Evolutionary conservation across 192 early-diverging fungal genomes (phyloP).

Genomic region (Coemansia sp.): DNA sequence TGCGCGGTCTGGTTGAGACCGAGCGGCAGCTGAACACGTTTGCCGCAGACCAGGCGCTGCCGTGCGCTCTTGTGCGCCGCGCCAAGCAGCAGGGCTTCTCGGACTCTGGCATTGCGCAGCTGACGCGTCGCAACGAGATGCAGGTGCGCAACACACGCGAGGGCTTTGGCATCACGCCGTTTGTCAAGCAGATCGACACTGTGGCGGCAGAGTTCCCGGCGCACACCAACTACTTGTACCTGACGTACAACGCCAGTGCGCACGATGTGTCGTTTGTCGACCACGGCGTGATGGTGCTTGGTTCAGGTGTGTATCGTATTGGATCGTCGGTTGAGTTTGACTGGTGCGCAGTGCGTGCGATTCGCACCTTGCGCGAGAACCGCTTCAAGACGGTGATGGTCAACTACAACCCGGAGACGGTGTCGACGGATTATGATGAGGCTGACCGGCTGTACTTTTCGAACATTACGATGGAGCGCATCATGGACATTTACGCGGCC

Average conservation of each 20-base stretch:
- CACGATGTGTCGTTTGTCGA: slow-evolving; percentile 93
- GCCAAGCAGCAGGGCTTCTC: slow-evolving; percentile 98
- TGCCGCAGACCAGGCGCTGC: slow-evolving; percentile 54
- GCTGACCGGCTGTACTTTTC: slow-evolving; percentile 98
- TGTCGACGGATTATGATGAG: slow-evolving; percentile 98
- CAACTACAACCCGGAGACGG: slow-evolving; percentile 99
- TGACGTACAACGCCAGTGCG: slow-evolving; percentile 93
- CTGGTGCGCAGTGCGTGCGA: slow-evolving; percentile 81
- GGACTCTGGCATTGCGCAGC: slow-evolving; percentile 61
- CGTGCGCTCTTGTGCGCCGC: slow-evolving; percentile 61
- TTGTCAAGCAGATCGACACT: slow-evolving; percentile 98
- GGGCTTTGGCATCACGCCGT: slow-evolving; percentile 82
- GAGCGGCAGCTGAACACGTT: slow-evolving; percentile 64
- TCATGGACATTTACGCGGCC: slow-evolving; percentile 91
- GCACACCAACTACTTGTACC: slow-evolving; percentile 97
- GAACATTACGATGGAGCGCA: slow-evolving; percentile 89
- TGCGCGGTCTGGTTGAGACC: slow-evolving; percentile 82
- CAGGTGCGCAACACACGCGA: slow-evolving; percentile 79
- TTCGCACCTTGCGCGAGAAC: slow-evolving; percentile 74
- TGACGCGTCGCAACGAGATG: slow-evolving; percentile 81
- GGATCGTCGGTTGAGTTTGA: slow-evolving; percentile 98
- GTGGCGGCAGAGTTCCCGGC: slow-evolving; percentile 98
- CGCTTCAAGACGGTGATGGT: slow-evolving; percentile 91
- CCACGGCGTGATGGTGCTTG: slow-evolving; percentile 93
- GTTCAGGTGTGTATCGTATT: slow-evolving; percentile 96